phyloP scores from a whole-genome alignment of 2,329 filamentous ascomycete genomes.

The Penicillium sumatraense region DNA sequence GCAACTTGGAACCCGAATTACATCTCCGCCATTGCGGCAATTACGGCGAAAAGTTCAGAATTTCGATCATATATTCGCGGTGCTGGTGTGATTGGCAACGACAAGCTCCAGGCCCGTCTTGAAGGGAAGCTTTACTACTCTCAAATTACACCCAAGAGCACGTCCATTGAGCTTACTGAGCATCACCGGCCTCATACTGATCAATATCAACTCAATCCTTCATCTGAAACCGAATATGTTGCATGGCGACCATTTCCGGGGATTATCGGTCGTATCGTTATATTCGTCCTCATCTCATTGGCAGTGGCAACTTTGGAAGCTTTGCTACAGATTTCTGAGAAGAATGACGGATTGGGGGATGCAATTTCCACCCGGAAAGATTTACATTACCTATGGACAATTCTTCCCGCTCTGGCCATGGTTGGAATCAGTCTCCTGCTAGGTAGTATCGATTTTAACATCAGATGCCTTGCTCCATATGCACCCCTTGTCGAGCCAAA shows the following conservation, averaged over 20 bases:
- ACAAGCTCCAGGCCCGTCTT: not conserved
- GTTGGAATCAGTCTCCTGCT: slow-evolving; percentile 2
- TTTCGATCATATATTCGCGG: slow-evolving; percentile 7
- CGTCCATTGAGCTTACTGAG: not conserved
- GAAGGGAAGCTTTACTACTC: not conserved
- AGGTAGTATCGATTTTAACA: slow-evolving; percentile 11
- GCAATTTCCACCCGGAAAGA: not conserved
- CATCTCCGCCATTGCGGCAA: slow-evolving; percentile 8
- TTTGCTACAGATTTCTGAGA: slow-evolving; percentile 8
- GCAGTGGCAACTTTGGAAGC: slow-evolving; percentile 5
- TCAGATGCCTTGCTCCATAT: slow-evolving; percentile 15
- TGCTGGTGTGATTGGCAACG: not conserved
- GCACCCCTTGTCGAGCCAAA: not conserved
- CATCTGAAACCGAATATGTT: not conserved
- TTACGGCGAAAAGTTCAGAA: slow-evolving; percentile 6
- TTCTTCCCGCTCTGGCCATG: slow-evolving; percentile 13
- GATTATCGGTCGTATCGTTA: not conserved
- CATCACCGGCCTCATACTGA: not conserved
- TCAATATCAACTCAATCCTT: not conserved
- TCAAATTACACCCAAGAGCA: not conserved
- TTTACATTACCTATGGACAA: slow-evolving; percentile 14
- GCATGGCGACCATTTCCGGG: slow-evolving; percentile 12
- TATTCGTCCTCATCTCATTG: slow-evolving; percentile 2
- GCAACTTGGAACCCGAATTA: slow-evolving; percentile 8
- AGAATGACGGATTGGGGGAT: slow-evolving; percentile 6